A percentile compares a stretch with the other conserved stretches of the same genome.
Conservation (phyloP, 441 rosid genomes). For the Gossypium trilobum region DNA sequence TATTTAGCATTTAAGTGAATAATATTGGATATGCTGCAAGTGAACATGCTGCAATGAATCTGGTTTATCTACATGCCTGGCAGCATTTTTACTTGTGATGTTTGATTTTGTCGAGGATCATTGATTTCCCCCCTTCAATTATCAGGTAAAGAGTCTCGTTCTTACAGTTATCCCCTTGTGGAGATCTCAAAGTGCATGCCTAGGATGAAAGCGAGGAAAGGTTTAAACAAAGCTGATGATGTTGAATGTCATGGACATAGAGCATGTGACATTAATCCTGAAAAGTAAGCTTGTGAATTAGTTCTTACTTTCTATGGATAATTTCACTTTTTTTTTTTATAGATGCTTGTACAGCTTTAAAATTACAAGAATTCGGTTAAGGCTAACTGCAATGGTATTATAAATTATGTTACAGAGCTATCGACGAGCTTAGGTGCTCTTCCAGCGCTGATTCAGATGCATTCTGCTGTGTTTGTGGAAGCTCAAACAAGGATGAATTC, state of each 20-base stretch:
- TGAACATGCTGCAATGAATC: neutral
- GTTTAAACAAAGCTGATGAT: constrained; percentile 14
- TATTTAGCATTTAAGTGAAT: neutral
- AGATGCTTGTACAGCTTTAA: neutral
- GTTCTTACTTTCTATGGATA: neutral
- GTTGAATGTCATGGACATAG: constrained; percentile 4
- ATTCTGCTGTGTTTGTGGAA: constrained; percentile 45
- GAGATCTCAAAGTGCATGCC: constrained; percentile 17
- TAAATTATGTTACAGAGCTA: constrained; percentile 23
- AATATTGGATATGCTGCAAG: neutral
- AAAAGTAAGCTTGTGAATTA: constrained; percentile 31
- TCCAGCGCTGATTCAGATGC: constrained; percentile 21
- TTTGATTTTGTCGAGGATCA: neutral
- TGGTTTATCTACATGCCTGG: neutral
- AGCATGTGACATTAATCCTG: constrained; percentile 13
- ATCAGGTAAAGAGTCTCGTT: constrained; percentile 26
- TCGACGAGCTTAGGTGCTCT: constrained; percentile 10
- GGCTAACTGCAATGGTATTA: constrained; percentile 3
- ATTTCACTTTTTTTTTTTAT: neutral
- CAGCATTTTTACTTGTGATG: neutral
- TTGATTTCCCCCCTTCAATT: constrained; percentile 4
- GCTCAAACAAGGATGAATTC: constrained; percentile 34
- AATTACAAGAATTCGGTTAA: neutral
- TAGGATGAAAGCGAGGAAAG: constrained; percentile 17
- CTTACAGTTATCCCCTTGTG: constrained; percentile 18